Base-by-base conservation (phyloP, 2,329 filamentous ascomycete genomes). In the Phaeoacremonium minimum region DNA sequence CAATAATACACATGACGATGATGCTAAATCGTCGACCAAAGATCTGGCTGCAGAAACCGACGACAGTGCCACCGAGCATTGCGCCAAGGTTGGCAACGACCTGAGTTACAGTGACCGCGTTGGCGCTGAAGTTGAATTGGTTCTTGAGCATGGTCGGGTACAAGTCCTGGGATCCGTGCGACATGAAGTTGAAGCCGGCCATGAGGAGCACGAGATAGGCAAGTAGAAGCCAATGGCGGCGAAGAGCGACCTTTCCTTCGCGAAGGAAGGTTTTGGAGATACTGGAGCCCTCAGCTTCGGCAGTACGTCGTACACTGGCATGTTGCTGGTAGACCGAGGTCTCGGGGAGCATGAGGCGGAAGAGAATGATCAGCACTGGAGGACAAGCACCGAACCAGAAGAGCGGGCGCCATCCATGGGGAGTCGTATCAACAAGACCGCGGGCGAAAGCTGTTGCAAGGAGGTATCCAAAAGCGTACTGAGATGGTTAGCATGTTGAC, bases 161-260 rank as follows among this genome's bases (percentile, higher is more conserved):
- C 18, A 81, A 54, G 47, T 79, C 75, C 56, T 85, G 60, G 15
- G 78, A 84, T 36, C 85, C 85, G 54, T 90, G 86, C 14, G 81
- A 85, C 85, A 93, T 89, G 55, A 93, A 94, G 63, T 94, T 95
- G 69, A 95, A 93, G 4, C 87, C 87, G 2, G 87, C 83, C 87
- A 94, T 94, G 28, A 95, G 69, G 15, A 95, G 67, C 6, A 95
- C 86, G 39, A 95, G 69, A 61, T 95, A 95, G 22, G 80, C 66
- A 38, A 95, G 68, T 3, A 94, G 61, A 12, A 87, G 46, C 89
- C 89, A 95, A 60, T 95, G 87, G 9, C 78, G 75, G 59, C 78
- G 83, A 18, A 95, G 53, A 0, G 87, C 88, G 1, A 90, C 77
- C 50, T 85, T 86, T 42, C 85, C 87, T 61, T 95, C 87, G 1